Percentiles rank a stretch among this genome's conserved stretches.
These are phyloP conservation scores for Puccinia horiana DNA, from an alignment of 1,284 basidiomycete genomes.

Conservation along the genomic window DNA sequence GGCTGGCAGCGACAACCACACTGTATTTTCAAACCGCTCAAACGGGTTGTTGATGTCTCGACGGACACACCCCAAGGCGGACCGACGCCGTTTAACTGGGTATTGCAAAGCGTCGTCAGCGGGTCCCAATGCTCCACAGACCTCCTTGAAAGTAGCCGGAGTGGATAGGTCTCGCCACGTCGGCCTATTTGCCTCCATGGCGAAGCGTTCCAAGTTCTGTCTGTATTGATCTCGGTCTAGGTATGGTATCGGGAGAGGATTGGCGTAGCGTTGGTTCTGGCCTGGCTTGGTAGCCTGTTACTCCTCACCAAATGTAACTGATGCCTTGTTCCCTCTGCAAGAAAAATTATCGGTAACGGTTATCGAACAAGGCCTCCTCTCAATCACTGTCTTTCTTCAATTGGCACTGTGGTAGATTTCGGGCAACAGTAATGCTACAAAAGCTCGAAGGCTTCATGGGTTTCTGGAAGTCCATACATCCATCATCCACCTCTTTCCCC, in stretches of 20 bases:
- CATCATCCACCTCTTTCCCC: not conserved
- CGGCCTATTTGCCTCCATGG: too few species aligned
- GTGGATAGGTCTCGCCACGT: too few species aligned
- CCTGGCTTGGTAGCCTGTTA: not conserved
- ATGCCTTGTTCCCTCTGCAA: not conserved
- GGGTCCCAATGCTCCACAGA: too few species aligned
- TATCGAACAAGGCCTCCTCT: not conserved
- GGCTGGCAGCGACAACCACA: not conserved
- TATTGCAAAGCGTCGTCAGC: not conserved
- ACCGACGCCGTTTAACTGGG: not conserved
- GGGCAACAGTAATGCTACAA: not conserved
- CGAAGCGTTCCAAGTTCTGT: slow-evolving; percentile 7
- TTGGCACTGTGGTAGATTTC: not conserved
- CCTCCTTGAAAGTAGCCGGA: too few species aligned
- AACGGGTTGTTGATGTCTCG: not conserved
- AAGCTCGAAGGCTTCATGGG: not conserved
- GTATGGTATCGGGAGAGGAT: not conserved
- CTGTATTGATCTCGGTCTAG: not conserved
- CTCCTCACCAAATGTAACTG: not conserved
- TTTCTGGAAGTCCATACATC: not conserved
- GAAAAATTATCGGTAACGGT: not conserved
- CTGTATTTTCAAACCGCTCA: not conserved
- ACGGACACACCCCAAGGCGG: not conserved
- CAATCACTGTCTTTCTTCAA: not conserved
- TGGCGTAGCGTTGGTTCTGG: not conserved